Evolutionary conservation across 2,329 filamentous ascomycete species (phyloP), one percentile per base, ranked within the genome.

Genomic region (Pseudogymnoascus sp.): DNA sequence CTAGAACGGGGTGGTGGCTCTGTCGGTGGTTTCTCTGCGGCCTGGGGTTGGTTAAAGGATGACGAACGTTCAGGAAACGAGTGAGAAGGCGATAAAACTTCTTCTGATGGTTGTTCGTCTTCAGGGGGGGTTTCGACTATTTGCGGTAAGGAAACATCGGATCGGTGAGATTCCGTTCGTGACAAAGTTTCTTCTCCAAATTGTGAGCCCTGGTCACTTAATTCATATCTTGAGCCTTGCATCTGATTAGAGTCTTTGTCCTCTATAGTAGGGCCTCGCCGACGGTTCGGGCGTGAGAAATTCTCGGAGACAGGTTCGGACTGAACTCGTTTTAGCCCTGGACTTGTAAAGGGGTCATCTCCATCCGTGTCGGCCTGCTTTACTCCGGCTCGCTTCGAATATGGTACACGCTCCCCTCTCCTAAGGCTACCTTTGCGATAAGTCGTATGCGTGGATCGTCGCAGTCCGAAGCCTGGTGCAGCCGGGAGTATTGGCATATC

Each of bases 361-460:
- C 78, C 79, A 65, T 87, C 85, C 13, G 80, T 80, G 17, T 89
- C 87, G n/a, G 81, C 78, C 23, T 84, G 82, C 64, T 84, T 84
- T 47, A 84, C 82, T 4, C 80, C 80, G 50, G 86, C 80, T 40
- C 93, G 84, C 74, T 90, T 91, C 1, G 90, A 89, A 68, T 91
- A 88, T 0, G 89, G 86, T 3, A 86, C 80, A 62, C 89, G 84
- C 65, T 95, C 89, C 23, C 90, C 89, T 68, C 87, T 90, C 61
- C 89, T 87, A 66, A 96, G 75, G 77, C 93, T 97, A 35, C 93
- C 93, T 70, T 86, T 91, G 70, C 93, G 82, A 74, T 97, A 97
- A 26, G 90, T 93, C 4, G 95, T 99, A 63, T 91, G 85, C 19
- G 92, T 99, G 11, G 95, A 97, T 66, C 95, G 85, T 69, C 95